Evolutionary conservation across 1,139 yeast species (phyloP).

Genomic region (Protomyces gravidus): DNA sequence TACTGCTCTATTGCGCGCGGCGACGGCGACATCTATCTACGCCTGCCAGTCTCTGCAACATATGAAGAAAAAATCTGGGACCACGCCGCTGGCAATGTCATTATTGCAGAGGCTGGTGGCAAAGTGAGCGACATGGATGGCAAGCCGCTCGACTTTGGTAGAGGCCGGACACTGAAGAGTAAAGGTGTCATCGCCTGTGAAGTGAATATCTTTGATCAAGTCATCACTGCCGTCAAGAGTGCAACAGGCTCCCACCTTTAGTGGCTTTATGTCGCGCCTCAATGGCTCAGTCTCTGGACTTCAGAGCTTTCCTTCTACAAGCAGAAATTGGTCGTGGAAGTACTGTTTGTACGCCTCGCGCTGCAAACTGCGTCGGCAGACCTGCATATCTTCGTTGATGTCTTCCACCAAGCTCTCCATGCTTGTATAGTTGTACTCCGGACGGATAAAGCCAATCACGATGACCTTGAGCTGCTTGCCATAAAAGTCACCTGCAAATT

Average conservation of each 20-base stretch:
- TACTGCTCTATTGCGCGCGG: conserved; percentile 89
- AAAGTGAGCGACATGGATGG: conserved; percentile 80
- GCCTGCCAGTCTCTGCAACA: conserved; percentile 70
- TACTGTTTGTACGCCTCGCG: conserved; percentile 26
- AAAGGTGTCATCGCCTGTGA: conserved; percentile 78
- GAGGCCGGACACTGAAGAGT: conserved; percentile 72
- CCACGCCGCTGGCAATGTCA: conserved; percentile 91
- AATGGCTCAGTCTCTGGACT: too few species aligned
- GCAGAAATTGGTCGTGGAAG: conserved; percentile 17
- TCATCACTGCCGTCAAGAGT: conserved; percentile 19
- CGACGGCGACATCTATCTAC: conserved; percentile 82
- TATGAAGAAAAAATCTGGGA: conserved; percentile 98
- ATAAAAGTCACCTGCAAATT: conserved; percentile 65
- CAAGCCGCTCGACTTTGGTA: conserved; percentile 68
- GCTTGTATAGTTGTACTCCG: conserved; percentile 74
- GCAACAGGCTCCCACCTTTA: conserved; percentile 7
- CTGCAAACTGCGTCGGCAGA: conserved; percentile 53
- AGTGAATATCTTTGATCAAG: conserved; percentile 23
- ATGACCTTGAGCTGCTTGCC: conserved; percentile 70
- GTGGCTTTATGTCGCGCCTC: not conserved
- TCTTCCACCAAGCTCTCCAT: conserved; percentile 78
- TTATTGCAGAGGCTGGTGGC: conserved; percentile 89
- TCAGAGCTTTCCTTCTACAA: not conserved
- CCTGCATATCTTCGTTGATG: conserved; percentile 70
- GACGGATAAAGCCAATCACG: conserved; percentile 83